Conservation (phyloP, 495 filamentous ascomycete genomes). For the Penicillium psychrofluorescens region DNA sequence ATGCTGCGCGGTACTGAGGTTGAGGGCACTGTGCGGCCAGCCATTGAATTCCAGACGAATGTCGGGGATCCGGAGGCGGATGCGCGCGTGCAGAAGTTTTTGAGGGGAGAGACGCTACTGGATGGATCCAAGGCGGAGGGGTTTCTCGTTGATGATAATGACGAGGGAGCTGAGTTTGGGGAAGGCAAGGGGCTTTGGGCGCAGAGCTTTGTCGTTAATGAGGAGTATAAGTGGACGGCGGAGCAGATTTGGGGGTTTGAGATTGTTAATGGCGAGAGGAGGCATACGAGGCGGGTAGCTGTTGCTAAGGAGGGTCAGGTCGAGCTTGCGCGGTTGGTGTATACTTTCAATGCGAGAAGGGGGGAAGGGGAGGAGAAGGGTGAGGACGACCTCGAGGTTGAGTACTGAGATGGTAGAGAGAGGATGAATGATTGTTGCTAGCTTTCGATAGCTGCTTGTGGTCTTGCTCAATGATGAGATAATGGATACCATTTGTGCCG, state of each 20-base stretch:
- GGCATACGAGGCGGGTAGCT: slow-evolving; percentile 60
- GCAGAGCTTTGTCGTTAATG: slow-evolving; percentile 42
- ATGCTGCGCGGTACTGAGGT: slow-evolving; percentile 36
- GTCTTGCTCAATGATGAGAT: no score
- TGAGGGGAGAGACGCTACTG: slow-evolving; percentile 30
- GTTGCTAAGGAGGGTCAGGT: slow-evolving; percentile 55
- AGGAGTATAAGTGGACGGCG: slow-evolving; percentile 38
- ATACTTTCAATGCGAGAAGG: slow-evolving; percentile 45
- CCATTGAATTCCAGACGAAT: slow-evolving; percentile 25
- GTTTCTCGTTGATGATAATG: slow-evolving; percentile 33
- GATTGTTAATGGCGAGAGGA: slow-evolving; percentile 49
- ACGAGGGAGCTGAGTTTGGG: slow-evolving; percentile 25
- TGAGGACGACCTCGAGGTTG: neutral
- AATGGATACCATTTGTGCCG: no score
- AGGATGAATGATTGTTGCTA: neutral
- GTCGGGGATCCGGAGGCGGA: slow-evolving; percentile 29
- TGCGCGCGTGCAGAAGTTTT: slow-evolving; percentile 38
- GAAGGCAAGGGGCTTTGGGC: slow-evolving; percentile 34
- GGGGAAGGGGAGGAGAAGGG: slow-evolving; percentile 1
- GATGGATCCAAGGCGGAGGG: slow-evolving; percentile 32
- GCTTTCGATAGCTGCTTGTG: no score
- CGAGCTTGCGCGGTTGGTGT: slow-evolving; percentile 63
- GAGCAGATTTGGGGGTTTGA: slow-evolving; percentile 63
- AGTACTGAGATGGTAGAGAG: no score
- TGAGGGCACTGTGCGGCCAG: slow-evolving; percentile 29